Evolutionary conservation across 2,329 filamentous ascomycete genomes (phyloP).

Genomic region (Aspergillus alliaceus): DNA sequence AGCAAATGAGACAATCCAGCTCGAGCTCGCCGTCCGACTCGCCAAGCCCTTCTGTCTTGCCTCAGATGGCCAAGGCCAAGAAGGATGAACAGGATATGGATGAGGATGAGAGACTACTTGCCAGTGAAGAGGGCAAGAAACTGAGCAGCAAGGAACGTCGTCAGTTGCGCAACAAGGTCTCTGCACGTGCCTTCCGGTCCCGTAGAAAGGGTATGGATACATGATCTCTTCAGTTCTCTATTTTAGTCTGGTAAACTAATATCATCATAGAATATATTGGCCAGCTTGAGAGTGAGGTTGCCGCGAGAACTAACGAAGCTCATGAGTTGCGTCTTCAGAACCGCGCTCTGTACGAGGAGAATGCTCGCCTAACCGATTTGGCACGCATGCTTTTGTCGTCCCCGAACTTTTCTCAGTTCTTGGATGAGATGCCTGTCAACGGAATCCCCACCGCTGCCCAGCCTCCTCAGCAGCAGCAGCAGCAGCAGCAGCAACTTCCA

Average conservation of each 20-base stretch:
- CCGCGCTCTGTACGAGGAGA: conserved; percentile 78
- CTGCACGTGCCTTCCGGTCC: conserved; percentile 95
- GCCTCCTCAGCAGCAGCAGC: conserved; percentile 38
- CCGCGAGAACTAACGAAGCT: conserved; percentile 78
- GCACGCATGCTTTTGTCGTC: conserved; percentile 81
- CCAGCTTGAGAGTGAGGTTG: conserved; percentile 88
- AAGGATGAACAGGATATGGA: conserved; percentile 99
- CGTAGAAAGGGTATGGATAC: conserved; percentile 81
- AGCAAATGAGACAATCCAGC: conserved; percentile 76
- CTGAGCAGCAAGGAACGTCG: conserved; percentile 96
- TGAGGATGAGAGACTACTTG: conserved; percentile 87
- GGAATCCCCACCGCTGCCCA: conserved; percentile 45
- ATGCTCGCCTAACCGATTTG: conserved; percentile 73
- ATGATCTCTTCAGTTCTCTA: background rate
- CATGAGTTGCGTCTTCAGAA: conserved; percentile 80
- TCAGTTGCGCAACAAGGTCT: conserved; percentile 98
- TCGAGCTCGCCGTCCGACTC: conserved; percentile 54
- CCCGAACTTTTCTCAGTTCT: conserved; percentile 77
- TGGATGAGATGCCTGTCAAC: conserved; percentile 68
- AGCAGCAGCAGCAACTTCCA: conserved; percentile 36
- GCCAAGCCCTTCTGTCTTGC: conserved; percentile 42
- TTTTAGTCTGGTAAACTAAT: conserved; percentile 49
- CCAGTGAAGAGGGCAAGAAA: conserved; percentile 99
- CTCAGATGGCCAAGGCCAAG: conserved; percentile 71
- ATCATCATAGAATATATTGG: conserved; percentile 83